These are phyloP conservation scores for Trametes cingulata DNA, from an alignment of 768 basidiomycete genomes.

Conservation along the genomic window DNA sequence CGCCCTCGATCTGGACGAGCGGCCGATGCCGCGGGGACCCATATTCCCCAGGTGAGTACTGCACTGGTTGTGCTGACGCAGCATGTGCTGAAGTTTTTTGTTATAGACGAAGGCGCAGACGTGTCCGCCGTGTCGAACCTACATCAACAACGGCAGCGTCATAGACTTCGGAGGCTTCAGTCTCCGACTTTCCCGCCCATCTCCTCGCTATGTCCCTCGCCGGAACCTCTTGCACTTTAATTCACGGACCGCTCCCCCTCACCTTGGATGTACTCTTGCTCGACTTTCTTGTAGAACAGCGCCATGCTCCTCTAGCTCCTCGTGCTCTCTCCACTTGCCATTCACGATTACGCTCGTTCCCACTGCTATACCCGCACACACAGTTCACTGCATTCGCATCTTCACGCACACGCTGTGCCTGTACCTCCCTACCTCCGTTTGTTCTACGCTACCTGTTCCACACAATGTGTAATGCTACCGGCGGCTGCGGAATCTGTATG, in stretches of 20 bases:
- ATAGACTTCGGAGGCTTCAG: not conserved
- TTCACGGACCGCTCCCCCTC: not conserved
- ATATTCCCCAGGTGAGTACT: constrained; percentile 72
- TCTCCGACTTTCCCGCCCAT: too few relatives aligned
- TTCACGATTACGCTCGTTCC: not conserved
- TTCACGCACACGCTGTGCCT: not conserved
- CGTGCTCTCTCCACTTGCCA: not conserved
- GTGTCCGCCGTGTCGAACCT: constrained; percentile 6
- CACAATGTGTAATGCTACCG: constrained; percentile 7
- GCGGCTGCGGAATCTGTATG: not conserved
- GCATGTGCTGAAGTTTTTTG: not conserved
- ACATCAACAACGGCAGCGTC: not conserved
- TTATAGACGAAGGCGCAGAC: constrained; percentile 15
- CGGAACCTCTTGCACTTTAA: not conserved
- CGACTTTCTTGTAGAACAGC: not conserved
- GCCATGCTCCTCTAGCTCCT: not conserved
- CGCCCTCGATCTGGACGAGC: constrained; percentile 86
- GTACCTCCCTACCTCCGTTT: not conserved
- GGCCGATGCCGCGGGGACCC: constrained; percentile 90
- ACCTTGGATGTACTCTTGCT: not conserved
- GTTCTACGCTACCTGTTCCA: not conserved
- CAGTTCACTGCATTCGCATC: not conserved
- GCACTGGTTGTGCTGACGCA: not conserved
- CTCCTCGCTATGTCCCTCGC: too few relatives aligned
- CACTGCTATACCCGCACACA: constrained; percentile 8